Evolutionary conservation across 2,329 filamentous ascomycete species (phyloP).

Genomic region (Pestalotiopsis sp.): DNA sequence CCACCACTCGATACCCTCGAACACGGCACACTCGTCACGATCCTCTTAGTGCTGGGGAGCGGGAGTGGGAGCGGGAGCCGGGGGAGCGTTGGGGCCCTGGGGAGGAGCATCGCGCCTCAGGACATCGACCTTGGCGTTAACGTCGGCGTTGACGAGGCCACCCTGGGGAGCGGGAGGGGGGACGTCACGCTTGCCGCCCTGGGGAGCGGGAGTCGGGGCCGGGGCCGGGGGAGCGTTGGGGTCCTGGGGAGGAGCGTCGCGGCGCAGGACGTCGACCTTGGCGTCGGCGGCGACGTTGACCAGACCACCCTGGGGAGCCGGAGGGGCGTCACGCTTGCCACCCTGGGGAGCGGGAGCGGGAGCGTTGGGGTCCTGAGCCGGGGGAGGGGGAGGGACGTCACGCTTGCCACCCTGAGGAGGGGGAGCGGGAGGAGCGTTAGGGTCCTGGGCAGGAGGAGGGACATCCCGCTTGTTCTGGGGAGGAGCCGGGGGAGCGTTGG

Average conservation of each 20-base stretch:
- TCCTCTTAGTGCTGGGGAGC: not conserved
- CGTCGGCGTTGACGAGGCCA: not conserved
- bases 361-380: too few relatives aligned
- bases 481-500: not conserved
- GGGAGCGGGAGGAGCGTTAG: not conserved
- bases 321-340: not conserved
- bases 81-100: not conserved
- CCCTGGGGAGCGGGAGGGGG: not conserved
- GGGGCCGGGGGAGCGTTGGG: too few relatives aligned
- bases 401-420: not conserved
- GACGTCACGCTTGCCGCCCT: not conserved
- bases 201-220: too few relatives aligned
- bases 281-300: too few relatives aligned
- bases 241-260: not conserved
- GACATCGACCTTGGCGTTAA: not conserved
- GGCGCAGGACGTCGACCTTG: not conserved
- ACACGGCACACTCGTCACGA: too few relatives aligned
- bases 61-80: not conserved
- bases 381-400: not conserved
- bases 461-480: not conserved
- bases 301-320: too few relatives aligned
- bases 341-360: not conserved
- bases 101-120: not conserved
- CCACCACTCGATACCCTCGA: too few relatives aligned
- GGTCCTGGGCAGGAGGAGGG: not conserved